A percentile compares a stretch with the other conserved stretches of the same genome.
Conservation (phyloP, 2,329 filamentous ascomycete species). For the Fusarium burgessii region DNA sequence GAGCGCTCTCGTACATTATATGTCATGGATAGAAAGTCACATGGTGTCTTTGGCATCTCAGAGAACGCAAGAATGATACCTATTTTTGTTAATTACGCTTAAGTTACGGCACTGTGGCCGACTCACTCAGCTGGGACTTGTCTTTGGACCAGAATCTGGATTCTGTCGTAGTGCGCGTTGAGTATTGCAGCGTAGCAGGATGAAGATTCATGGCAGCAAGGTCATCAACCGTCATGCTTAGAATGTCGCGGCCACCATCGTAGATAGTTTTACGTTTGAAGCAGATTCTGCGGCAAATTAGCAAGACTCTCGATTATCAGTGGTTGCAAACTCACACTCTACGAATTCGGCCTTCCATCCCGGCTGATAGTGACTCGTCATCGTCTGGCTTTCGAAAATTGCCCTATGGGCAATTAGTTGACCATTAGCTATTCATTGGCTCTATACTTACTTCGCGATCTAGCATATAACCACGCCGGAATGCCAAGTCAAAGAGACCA, state of each 20-base stretch:
- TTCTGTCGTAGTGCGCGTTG: constrained; percentile 54
- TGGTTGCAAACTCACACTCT: constrained; percentile 48
- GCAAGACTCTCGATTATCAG: not conserved
- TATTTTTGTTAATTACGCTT: constrained; percentile 30
- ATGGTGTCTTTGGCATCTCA: constrained; percentile 57
- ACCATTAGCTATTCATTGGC: not conserved
- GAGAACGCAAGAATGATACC: constrained; percentile 61
- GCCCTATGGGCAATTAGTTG: constrained; percentile 35
- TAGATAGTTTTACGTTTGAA: constrained; percentile 51
- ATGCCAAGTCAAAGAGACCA: constrained; percentile 50
- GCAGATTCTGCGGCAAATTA: constrained; percentile 49
- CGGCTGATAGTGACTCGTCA: constrained; percentile 35
- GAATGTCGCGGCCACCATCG: constrained; percentile 51
- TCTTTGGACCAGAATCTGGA: constrained; percentile 56
- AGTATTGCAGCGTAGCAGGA: constrained; percentile 55
- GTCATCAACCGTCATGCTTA: constrained; percentile 53
- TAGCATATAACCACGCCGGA: constrained; percentile 48
- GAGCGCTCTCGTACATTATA: constrained; percentile 55
- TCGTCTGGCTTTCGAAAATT: constrained; percentile 41
- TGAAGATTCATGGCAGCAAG: constrained; percentile 53
- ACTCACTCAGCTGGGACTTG: constrained; percentile 51
- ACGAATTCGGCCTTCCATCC: constrained; percentile 53
- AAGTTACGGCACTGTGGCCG: not conserved
- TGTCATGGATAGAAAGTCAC: constrained; percentile 61
- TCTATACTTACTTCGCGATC: constrained; percentile 45